Conservation (phyloP, 1,284 basidiomycete genomes). For the Malassezia caprae region DNA sequence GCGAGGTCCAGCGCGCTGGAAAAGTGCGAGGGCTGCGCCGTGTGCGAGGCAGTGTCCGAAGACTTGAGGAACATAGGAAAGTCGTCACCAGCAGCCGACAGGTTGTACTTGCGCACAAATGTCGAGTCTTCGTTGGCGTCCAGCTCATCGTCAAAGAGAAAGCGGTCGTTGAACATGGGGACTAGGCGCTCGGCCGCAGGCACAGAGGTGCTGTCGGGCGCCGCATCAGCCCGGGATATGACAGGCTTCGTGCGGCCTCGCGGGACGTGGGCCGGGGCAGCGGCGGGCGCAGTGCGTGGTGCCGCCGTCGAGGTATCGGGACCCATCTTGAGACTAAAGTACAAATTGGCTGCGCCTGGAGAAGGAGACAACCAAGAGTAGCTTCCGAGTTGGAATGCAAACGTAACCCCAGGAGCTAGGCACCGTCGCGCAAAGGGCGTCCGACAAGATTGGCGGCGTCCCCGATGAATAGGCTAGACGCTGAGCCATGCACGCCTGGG, state of each 20-base stretch:
- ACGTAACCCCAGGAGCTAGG: neutral
- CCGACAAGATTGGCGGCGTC: neutral
- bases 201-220: neutral
- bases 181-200: conserved; percentile 21
- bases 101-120: conserved; percentile 46
- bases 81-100: conserved; percentile 52
- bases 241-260: neutral
- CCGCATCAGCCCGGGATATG: neutral
- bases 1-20: conserved; percentile 87
- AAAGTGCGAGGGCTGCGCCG: conserved; percentile 61
- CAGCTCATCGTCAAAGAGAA: conserved; percentile 45
- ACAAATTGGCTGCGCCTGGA: neutral
- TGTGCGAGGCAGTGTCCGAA: neutral
- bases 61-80: conserved; percentile 54
- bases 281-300: neutral
- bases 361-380: too few relatives aligned
- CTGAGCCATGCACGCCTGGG: neutral
- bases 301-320: neutral
- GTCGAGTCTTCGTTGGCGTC: conserved; percentile 42
- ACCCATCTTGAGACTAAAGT: neutral
- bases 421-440: neutral
- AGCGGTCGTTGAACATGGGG: conserved; percentile 41
- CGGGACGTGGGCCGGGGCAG: neutral
- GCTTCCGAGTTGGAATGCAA: neutral
- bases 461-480: neutral